These are phyloP conservation scores for Wallacemonas rigidus DNA, from an alignment of 208 protist species.

Conservation along the genomic window DNA sequence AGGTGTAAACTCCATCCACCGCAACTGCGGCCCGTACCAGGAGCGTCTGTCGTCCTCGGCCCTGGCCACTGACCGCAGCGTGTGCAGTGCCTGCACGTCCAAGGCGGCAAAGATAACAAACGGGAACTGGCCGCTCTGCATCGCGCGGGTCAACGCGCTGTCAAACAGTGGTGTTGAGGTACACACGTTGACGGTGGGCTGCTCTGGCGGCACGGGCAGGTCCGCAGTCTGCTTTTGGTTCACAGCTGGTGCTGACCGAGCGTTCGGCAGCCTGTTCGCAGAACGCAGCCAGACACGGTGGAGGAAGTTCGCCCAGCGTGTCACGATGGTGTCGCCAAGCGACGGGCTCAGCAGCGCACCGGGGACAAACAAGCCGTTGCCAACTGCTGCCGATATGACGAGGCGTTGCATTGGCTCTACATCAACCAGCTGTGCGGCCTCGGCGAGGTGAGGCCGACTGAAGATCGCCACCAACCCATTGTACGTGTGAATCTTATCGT, in stretches of 20 bases:
- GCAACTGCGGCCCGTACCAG: conserved; percentile 3
- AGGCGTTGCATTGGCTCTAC: conserved; percentile 2
- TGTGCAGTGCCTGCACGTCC: neutral
- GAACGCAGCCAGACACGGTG: conserved; percentile 1
- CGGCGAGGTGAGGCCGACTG: conserved; percentile 2
- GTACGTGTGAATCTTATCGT: conserved; percentile 18
- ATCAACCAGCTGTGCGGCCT: conserved; percentile 3
- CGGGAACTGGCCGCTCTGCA: conserved; percentile 13
- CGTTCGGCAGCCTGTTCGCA: too few species aligned
- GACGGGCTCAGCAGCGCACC: conserved; percentile 15
- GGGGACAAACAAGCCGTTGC: conserved; percentile 16
- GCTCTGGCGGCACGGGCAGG: too few species aligned
- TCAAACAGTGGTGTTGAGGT: neutral
- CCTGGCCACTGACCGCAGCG: neutral
- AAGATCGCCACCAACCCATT: conserved; percentile 23
- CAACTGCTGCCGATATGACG: neutral
- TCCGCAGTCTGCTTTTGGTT: too few species aligned
- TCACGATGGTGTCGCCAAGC: conserved; percentile 16
- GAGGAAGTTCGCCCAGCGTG: conserved; percentile 25
- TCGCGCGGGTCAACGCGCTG: neutral
- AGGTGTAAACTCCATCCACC: conserved; percentile 13
- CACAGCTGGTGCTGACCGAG: too few species aligned
- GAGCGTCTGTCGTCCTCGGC: neutral
- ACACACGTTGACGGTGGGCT: too few species aligned
- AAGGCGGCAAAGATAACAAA: conserved; percentile 19